Percentiles rank a stretch among this genome's conserved stretches.
Conservation (phyloP, 495 filamentous ascomycete species). For the Annulohypoxylon stygium region DNA sequence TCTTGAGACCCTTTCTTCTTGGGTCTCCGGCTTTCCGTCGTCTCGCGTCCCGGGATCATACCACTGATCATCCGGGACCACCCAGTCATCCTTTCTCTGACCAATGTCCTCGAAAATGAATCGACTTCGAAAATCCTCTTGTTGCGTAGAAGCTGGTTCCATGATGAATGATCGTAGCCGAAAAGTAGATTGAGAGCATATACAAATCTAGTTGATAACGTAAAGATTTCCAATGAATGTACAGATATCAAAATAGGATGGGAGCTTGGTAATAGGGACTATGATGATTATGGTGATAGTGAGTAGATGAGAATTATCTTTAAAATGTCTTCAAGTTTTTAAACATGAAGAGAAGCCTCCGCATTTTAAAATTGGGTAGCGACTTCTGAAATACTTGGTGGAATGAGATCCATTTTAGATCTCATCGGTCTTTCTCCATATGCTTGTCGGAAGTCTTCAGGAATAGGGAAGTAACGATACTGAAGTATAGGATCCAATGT, state of each 20-base stretch:
- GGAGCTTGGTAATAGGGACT: neutral
- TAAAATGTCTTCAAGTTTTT: too few species aligned
- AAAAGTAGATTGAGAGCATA: neutral
- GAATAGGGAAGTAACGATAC: too few species aligned
- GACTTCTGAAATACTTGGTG: neutral
- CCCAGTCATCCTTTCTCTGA: neutral
- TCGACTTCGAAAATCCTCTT: neutral
- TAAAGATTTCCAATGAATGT: neutral
- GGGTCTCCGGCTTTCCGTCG: neutral
- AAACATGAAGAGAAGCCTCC: neutral
- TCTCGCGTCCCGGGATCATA: neutral
- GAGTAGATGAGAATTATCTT: neutral
- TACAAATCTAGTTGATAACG: neutral
- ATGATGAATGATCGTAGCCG: neutral
- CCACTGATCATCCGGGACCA: neutral
- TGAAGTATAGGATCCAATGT: too few species aligned
- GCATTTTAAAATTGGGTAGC: neutral
- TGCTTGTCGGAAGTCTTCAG: too few species aligned
- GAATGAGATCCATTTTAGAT: neutral
- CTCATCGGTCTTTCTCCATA: neutral
- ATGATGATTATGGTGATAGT: neutral
- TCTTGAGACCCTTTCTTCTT: neutral
- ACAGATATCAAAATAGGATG: constrained; percentile 1
- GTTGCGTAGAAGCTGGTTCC: neutral
- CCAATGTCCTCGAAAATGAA: neutral